These are phyloP conservation scores for Talaromyces sp. DNA, from an alignment of 2,329 filamentous ascomycete genomes.

Conservation along the genomic window DNA sequence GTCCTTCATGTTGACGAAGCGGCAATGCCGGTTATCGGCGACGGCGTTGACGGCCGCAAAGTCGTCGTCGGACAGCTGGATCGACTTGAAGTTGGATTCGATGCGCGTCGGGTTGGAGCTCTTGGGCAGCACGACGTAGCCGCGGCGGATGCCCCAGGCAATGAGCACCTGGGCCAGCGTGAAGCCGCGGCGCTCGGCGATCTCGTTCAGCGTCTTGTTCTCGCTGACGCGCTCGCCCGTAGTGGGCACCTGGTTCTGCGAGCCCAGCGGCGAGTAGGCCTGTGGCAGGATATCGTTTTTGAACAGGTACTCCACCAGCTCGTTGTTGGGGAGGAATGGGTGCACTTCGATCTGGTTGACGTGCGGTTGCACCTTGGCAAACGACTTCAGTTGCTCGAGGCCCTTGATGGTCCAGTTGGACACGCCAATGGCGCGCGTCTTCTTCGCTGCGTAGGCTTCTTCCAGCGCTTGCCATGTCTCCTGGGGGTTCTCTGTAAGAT, in stretches of 20 bases:
- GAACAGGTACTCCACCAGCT: slow-evolving; percentile 40
- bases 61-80: slow-evolving; percentile 54
- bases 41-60: slow-evolving; percentile 59
- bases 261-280: slow-evolving; percentile 49
- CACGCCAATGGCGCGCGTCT: slow-evolving; percentile 67
- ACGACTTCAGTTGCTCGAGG: slow-evolving; percentile 42
- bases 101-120: slow-evolving; percentile 63
- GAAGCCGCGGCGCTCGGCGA: slow-evolving; percentile 54
- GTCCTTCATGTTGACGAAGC: slow-evolving; percentile 79
- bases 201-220: slow-evolving; percentile 54
- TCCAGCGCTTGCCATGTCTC: slow-evolving; percentile 65
- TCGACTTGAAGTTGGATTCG: slow-evolving; percentile 62
- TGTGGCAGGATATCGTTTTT: slow-evolving; percentile 35
- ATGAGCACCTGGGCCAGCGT: slow-evolving; percentile 58
- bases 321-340: slow-evolving; percentile 44
- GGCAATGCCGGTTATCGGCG: slow-evolving; percentile 60
- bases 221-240: slow-evolving; percentile 63
- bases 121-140: slow-evolving; percentile 66
- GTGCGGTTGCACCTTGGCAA: slow-evolving; percentile 38
- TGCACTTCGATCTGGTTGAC: slow-evolving; percentile 45
- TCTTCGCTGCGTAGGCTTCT: slow-evolving; percentile 54
- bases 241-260: slow-evolving; percentile 63
- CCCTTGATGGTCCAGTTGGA: slow-evolving; percentile 64
- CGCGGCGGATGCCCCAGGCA: slow-evolving; percentile 61
- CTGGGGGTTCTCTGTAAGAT: slow-evolving; percentile 59